Base-by-base conservation (phyloP, 2,329 filamentous ascomycete species). In the Phaeosphaeria sp. region DNA sequence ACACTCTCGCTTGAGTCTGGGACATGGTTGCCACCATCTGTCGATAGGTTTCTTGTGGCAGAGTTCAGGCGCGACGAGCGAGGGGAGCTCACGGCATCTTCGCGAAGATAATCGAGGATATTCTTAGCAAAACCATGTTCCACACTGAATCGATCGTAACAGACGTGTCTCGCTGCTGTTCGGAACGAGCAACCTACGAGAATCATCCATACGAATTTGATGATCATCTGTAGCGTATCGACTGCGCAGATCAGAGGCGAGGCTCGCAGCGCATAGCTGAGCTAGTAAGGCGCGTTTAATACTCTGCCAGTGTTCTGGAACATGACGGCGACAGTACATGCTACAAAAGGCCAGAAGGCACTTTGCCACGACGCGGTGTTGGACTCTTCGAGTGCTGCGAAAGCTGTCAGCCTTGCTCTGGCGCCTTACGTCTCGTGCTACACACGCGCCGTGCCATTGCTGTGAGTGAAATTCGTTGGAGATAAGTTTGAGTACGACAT, bases 291-390 rank as follows among this genome's bases (percentile, higher is more conserved):
- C 18, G 8, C 21, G 20, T 24, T 18, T 8, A n/a, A 42, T 2
- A 44, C 33, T 17, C 36, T 48, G 24, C 49, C 55, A 8, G 55
- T 44, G 24, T 49, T 45, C 22, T 57, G 55, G 2, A 57, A 11
- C 33, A 57, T 53, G 17, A 53, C 49, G 8, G 43, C 45, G 13
- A 52, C 17, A 6, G 44, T 49, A 20, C 49, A 53, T 33, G 55
- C 49, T 2, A 57, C 20, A n/a, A 57, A 7, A 6, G 55, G 55
- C 49, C 55, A 57, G 46, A 53, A 57, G 17, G 33, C 49, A 24
- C 49, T 57, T 15, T 53, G 33, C 51, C 55, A 57, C 36, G 49
- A 57, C 21, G 45, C 25, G 25, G 6, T 30, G 25, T 30, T 30
- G 25, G 25, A 30, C 11, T 30, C 55, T 39, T 22, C 42, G 22